Base-by-base conservation (phyloP, 208 protist species). In the Wallacemonas sp. region DNA sequence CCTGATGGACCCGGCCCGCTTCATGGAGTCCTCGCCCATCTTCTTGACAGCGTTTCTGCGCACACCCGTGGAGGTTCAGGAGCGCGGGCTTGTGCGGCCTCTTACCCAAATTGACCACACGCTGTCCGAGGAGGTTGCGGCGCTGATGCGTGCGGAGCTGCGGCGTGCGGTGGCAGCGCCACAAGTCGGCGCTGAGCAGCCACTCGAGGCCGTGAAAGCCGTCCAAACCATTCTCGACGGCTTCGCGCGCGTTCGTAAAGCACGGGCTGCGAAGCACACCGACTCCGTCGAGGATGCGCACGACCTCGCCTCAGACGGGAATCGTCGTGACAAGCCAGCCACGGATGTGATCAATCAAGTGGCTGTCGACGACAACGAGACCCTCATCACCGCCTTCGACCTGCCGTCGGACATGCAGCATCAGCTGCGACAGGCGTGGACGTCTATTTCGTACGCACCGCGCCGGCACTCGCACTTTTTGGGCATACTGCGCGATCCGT, bases 1-100 rank as follows among this genome's bases (percentile, higher is more conserved):
- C 44, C 64, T 56, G 23, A 67, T 85, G 8, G 80, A 85, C 65
- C 80, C 80, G 1, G 47, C 63, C 3, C 80, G 80, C 39, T 75
- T 81, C 43, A 56, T 70, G 12, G 75, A 77, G 57, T 68, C 33
- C 34, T 73, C 80, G 2, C 72, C 80, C 4, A 70, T 81, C 12
- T 69, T 70, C 17, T 65, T 86, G 0, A 61, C 74, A 44, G 76
- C 76, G 30, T 80, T 82, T 30, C 30, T 86, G 26, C 70, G 64
- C 61, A 81, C 67, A 1, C 69, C 72, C 1, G 8, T 46, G 11
- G 46, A 56, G 16, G 29, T 80, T 19, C 39, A 74, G 26, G 68
- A 85, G 64, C 39, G 11, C 9, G 74, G 78, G 32, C 68, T 85
- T 14, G 46, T 85, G n/a, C 32, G 49, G 38, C 71, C 74, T 23